A percentile compares a stretch with the other conserved stretches of the same genome.
These are phyloP conservation scores for Porphyrellus cyaneotinctus DNA, from an alignment of 768 basidiomycete species.

Conservation along the genomic window DNA sequence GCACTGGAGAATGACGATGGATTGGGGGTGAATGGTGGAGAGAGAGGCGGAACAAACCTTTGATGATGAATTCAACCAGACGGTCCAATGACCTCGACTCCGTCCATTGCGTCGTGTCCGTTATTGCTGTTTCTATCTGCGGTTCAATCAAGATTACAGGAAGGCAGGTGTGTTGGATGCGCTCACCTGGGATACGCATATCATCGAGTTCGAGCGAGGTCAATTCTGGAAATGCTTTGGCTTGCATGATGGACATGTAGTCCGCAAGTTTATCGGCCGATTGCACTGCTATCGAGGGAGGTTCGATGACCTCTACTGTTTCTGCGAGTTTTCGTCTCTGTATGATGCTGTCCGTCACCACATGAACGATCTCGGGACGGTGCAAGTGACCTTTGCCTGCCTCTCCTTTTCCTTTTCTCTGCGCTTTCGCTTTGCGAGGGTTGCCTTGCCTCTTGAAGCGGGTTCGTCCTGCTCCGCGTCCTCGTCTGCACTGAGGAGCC, in stretches of 20 bases:
- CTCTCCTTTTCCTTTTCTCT: constrained; percentile 72
- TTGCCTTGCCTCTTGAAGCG: constrained; percentile 17
- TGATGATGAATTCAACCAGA: constrained; percentile 70
- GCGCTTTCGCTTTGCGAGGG: constrained; percentile 60
- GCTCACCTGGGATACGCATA: constrained; percentile 70
- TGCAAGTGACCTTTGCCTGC: constrained; percentile 55
- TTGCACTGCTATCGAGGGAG: constrained; percentile 51
- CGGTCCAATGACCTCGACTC: constrained; percentile 67
- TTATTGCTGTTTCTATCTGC: constrained; percentile 65
- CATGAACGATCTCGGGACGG: constrained; percentile 1
- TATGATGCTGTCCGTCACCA: constrained; percentile 9
- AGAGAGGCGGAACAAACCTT: constrained; percentile 45
- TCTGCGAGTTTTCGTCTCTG: constrained; percentile 68
- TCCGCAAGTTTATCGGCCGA: constrained; percentile 54
- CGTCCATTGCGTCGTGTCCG: constrained; percentile 73
- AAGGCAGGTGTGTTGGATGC: not conserved
- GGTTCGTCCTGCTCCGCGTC: constrained; percentile 35
- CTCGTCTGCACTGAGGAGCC: constrained; percentile 45
- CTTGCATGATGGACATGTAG: constrained; percentile 63
- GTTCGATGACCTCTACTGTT: constrained; percentile 34
- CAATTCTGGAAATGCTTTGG: constrained; percentile 62
- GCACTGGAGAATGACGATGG: constrained; percentile 37
- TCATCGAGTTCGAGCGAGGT: constrained; percentile 80
- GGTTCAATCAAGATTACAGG: constrained; percentile 44
- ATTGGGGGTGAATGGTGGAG: not conserved